Base-by-base conservation (phyloP, 1,139 yeast species). In the Lodderomyces margitis region DNA sequence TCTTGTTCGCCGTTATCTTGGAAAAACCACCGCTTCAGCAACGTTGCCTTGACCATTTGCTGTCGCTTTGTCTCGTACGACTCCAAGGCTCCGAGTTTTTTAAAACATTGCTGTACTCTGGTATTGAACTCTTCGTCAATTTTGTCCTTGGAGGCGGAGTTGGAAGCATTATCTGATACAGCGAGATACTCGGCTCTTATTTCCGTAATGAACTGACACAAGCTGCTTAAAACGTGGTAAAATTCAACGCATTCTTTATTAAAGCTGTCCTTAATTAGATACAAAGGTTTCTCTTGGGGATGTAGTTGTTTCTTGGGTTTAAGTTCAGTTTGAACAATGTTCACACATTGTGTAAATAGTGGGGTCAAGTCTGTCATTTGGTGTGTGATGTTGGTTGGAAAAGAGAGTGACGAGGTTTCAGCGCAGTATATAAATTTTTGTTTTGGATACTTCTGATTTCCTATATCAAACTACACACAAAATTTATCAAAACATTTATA, bases 291-390 rank as follows among this genome's bases (percentile, higher is more conserved):
- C 21, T 37, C 34, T 12, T 21, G 15, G 5, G 17, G 12, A 3
- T 15, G 19, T 19, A 20, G 35, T 2, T 11, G 36, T n/a, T 11
- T 17, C 12, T 31, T 14, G 7, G 40, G 39, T n/a, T 37, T 54
- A 17, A 65, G 46, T 43, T 67, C 73, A 5, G 55, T 51, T 36
- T 61, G 64, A 2, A 75, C 69, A 24, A 78, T 70, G 4, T 57
- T 51, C 5, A 78, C 78, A 48, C 80, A 74, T 47, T 72, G 75
- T 28, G 59, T 56, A 54, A 81, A 81, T 16, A 70, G 54, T 1
- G 75, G 76, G 1, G 85, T 80, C 25, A 75, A 55, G 49, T 80
- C 80, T 1, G 78, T 58, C 85, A 79, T 79, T 19, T 21, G 14
- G 15, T 23, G 3, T 3, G 4, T 9, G 19, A 14, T 28, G 27